Conservation (phyloP, 2,329 filamentous ascomycete genomes). For the Biscogniauxia marginata region DNA sequence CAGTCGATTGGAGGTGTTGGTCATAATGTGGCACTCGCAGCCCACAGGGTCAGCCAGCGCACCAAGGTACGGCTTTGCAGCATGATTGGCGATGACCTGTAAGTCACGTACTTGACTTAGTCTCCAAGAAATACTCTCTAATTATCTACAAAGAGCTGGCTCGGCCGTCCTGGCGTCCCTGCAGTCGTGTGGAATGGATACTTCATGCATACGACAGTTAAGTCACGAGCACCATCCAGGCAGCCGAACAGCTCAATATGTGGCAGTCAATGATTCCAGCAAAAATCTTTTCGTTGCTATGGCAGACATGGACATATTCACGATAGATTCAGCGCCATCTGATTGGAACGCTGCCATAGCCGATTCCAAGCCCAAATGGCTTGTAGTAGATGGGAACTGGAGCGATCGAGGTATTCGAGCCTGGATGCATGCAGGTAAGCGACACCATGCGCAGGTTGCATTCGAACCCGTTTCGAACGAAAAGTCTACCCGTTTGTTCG, state of each 20-base stretch:
- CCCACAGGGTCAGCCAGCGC: conserved; percentile 63
- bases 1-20: conserved; percentile 90
- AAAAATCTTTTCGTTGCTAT: conserved; percentile 89
- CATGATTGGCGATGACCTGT: conserved; percentile 76
- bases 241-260: conserved; percentile 81
- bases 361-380: conserved; percentile 64
- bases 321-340: conserved; percentile 49
- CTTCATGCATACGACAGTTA: conserved; percentile 60
- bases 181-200: conserved; percentile 61
- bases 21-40: conserved; percentile 84
- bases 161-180: conserved; percentile 69
- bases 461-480: conserved; percentile 87
- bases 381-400: conserved; percentile 91
- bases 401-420: conserved; percentile 59
- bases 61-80: conserved; percentile 72
- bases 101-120: conserved; percentile 29
- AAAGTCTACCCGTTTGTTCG: conserved; percentile 73
- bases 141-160: conserved; percentile 60
- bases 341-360: conserved; percentile 62
- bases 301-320: conserved; percentile 90
- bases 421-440: conserved; percentile 64
- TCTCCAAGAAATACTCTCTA: conserved; percentile 2
- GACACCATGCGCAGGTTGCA: conserved; percentile 59
- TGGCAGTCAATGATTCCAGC: conserved; percentile 80
- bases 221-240: conserved; percentile 46